Conservation (phyloP, 2,329 filamentous ascomycete genomes). For the Sclerotinia subarctica region DNA sequence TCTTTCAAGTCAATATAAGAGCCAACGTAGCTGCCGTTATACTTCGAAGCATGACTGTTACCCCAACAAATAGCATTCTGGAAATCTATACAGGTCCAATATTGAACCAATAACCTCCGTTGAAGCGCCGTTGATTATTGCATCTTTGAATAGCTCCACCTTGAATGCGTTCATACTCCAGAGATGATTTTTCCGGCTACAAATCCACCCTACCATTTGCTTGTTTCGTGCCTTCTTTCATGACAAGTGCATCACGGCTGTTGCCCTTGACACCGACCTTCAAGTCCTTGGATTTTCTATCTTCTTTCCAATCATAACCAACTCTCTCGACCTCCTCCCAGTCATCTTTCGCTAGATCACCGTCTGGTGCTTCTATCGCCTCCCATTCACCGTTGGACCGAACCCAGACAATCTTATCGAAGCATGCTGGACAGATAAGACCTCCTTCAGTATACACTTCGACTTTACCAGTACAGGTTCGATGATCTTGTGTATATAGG, state of each 20-base stretch:
- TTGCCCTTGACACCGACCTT: background rate
- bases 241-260: background rate
- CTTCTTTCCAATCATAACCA: constrained; percentile 17
- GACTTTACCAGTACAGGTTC: background rate
- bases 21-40: background rate
- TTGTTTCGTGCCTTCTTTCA: background rate
- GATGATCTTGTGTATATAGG: background rate
- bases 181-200: background rate
- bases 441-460: constrained; percentile 2
- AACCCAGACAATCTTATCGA: constrained; percentile 13
- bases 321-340: constrained; percentile 15
- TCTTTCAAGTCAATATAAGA: background rate
- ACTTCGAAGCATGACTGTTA: background rate
- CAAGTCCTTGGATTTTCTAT: background rate
- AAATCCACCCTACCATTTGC: background rate
- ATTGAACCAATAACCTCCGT: no score
- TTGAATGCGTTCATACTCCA: background rate
- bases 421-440: constrained; percentile 6
- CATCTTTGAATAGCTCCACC: background rate
- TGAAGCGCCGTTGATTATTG: no score
- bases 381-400: constrained; percentile 19
- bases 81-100: background rate
- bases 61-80: background rate
- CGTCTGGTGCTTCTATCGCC: constrained; percentile 11
- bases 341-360: constrained; percentile 14